Conservation (phyloP, 1,284 basidiomycete species). For the Moesziomyces antarcticus region DNA sequence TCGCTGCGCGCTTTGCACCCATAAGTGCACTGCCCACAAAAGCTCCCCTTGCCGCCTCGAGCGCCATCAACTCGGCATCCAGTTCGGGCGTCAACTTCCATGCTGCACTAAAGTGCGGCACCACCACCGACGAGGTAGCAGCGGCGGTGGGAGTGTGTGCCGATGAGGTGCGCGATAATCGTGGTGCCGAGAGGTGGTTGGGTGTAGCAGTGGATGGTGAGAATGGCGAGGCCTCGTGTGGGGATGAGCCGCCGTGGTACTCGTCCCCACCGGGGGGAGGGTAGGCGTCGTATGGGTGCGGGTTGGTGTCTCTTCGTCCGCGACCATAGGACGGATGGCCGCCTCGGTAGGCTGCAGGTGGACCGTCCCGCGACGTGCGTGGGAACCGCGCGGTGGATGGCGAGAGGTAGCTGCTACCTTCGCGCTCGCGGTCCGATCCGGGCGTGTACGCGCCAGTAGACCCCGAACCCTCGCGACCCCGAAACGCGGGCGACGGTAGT, state of each 20-base stretch:
- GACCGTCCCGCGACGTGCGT: slow-evolving; percentile 15
- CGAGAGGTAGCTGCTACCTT: slow-evolving; percentile 19
- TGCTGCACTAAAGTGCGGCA: slow-evolving; percentile 15
- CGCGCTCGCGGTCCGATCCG: slow-evolving; percentile 26
- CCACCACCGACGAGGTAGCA: not conserved
- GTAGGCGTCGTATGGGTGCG: slow-evolving; percentile 27
- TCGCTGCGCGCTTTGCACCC: slow-evolving; percentile 4
- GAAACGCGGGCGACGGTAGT: slow-evolving; percentile 11
- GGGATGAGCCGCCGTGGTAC: slow-evolving; percentile 19
- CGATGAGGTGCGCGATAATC: slow-evolving; percentile 35
- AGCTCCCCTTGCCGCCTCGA: slow-evolving; percentile 13
- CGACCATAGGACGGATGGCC: slow-evolving; percentile 29
- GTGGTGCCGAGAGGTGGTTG: slow-evolving; percentile 11
- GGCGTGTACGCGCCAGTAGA: slow-evolving; percentile 21
- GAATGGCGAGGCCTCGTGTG: slow-evolving; percentile 30
- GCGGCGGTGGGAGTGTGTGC: slow-evolving; percentile 19
- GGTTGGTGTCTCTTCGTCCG: slow-evolving; percentile 22
- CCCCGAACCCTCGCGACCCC: slow-evolving; percentile 13
- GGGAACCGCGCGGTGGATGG: slow-evolving; percentile 14
- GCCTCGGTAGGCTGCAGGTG: slow-evolving; percentile 19
- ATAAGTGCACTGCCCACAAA: slow-evolving; percentile 19
- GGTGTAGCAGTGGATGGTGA: slow-evolving; percentile 23
- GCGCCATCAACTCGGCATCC: slow-evolving; percentile 26
- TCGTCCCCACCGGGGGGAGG: slow-evolving; percentile 4
- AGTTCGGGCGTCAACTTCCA: slow-evolving; percentile 27